phyloP scores from a whole-genome alignment of 768 basidiomycete genomes.

The Lactifluus piperatus region DNA sequence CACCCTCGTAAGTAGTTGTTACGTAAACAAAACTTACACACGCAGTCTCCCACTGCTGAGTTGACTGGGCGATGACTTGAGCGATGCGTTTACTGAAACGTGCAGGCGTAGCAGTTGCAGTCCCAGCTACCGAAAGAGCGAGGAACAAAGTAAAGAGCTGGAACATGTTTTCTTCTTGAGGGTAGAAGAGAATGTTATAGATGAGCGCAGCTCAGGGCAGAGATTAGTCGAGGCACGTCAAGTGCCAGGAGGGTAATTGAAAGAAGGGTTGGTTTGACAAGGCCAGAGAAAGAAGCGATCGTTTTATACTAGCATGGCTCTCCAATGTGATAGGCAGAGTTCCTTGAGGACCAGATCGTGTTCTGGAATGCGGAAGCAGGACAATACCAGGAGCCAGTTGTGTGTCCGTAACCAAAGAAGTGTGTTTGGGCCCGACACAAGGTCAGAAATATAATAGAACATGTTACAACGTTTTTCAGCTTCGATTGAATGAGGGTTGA shows the following conservation, averaged over 20 bases:
- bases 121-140: conserved; percentile 27
- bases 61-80: conserved; percentile 35
- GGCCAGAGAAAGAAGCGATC: not conserved
- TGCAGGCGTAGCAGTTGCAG: conserved; percentile 31
- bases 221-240: conserved; percentile 3
- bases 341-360: not conserved
- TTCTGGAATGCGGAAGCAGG: not conserved
- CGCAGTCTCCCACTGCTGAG: conserved; percentile 37
- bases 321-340: conserved; percentile 1
- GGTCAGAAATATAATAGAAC: not conserved
- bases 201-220: conserved; percentile 14
- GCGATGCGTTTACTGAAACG: conserved; percentile 36
- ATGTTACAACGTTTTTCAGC: not conserved
- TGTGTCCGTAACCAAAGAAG: not conserved
- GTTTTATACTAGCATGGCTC: conserved; percentile 2
- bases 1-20: not conserved
- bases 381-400: not conserved
- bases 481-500: not conserved
- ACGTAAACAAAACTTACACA: conserved; percentile 31
- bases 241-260: not conserved
- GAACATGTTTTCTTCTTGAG: conserved; percentile 25
- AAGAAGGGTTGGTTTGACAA: not conserved
- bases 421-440: not conserved
- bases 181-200: not conserved
- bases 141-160: conserved; percentile 26